Evolutionary conservation across 768 basidiomycete species (phyloP), one percentile per base, ranked within the genome.

Genomic region (Russula sp.): DNA sequence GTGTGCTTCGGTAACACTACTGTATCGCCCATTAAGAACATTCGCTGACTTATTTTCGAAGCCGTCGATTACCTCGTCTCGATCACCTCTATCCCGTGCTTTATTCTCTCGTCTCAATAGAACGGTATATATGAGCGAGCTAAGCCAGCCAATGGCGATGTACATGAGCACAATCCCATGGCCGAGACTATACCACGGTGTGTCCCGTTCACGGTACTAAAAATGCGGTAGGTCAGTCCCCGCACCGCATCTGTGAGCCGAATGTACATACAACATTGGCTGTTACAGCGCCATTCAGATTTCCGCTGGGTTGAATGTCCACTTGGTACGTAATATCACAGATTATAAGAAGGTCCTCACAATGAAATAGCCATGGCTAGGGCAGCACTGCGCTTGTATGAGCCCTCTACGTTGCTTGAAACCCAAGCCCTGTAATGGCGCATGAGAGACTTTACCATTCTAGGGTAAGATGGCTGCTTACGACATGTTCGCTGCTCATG

Each of bases 311-410:
- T 38, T 4, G 69, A 48, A 81, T 58, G 90, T 54, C 75, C 76
- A 69, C 88, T 85, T 73, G 72, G 9, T 84, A 9, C 77, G 10
- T 86, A 88, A 75, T 90, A 89, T 87, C 88, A 69, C 18, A 18
- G 60, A 34, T 53, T 32, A 7, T 49, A 22, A 32, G 24, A 30
- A 57, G n/a, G 8, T 22, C 28, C 49, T 38, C 6, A 34, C 53
- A 55, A 38, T 9, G 53, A 16, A 24, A 55, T 2, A 14, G 53
- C 53, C 34, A 55, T 24, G 14, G 13, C 53, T 4, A 55, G 3
- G 7, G 36, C 53, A 14, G 53, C 34, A 36, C n/a, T 36, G 14
- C 53, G 53, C 53, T 55, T 55, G 14, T 55, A 55, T 7, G 36
- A 55, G 22, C 53, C 53, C 9, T 55, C 53, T 36, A 55, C 13